Evolutionary conservation across 805 yeast species (phyloP), one percentile per base, ranked within the genome.

Genomic region (Candida vaughaniae): DNA sequence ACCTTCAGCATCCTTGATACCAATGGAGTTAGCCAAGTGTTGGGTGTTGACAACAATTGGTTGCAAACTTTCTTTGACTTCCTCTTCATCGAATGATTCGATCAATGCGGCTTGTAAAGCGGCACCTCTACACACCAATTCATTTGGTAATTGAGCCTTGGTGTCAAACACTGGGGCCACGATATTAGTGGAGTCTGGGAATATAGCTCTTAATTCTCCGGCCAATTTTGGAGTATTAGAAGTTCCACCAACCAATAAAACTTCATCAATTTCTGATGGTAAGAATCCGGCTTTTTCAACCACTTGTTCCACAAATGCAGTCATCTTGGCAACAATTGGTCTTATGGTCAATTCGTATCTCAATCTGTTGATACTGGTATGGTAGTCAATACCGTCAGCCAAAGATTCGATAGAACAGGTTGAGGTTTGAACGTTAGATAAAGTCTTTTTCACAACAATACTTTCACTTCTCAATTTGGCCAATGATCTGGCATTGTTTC

Each of bases 371-470:
- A 93, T 82, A 41, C 91, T 76, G 46, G 95, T 78, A 68, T 87
- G 90, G 80, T 82, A 93, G 68, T 93, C 99, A 60, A 73, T 78
- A 46, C 99, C 99, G 42, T 85, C 95, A 43, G 95, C 91, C 47
- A 93, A 76, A 16, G 96, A 85, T 67, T 93, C 99, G 52, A 93
- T 85, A 31, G 98, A 93, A 57, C 89, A 87, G 38, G 93, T 85
- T 30, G 97, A 83, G 33, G 88, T 72, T 52, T 81, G 81, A 38
- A 93, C 93, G 62, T 90, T 89, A 35, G 95, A 85, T 53, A 93
- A 73, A 28, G 99, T 93, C 71, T 87, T 87, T 73, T 90, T 88
- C 41, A 93, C 85, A 38, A 80, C 69, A 58, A 85, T 82, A 42
- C 95, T 76, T 61, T 89, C 95, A 43, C 82, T 81, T 60, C 76